These are phyloP conservation scores for Cucurbita pepo DNA, from an alignment of 306 rosid genomes.

Conservation along the genomic window DNA sequence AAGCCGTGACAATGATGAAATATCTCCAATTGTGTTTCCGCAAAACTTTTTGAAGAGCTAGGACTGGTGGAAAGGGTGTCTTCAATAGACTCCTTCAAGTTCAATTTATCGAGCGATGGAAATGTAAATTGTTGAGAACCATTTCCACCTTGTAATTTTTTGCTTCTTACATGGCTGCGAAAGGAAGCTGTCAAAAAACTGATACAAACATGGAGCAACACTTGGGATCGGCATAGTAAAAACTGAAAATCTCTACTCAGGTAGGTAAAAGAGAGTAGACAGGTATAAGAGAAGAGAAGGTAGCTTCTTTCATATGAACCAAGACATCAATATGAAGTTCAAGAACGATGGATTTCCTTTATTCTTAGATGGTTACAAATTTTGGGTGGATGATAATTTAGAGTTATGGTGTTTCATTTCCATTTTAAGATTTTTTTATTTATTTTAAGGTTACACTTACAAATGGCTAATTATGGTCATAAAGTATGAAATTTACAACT, in stretches of 20 bases:
- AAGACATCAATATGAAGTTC: too few species aligned
- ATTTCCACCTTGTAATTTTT: constrained; percentile 24
- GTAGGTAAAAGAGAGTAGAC: not conserved
- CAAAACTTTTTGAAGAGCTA: constrained; percentile 52
- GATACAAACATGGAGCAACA: constrained; percentile 29
- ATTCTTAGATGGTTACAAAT: too few species aligned
- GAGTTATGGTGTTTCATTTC: too few species aligned
- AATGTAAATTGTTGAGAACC: constrained; percentile 26
- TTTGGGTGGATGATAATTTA: too few species aligned
- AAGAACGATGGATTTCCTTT: too few species aligned
- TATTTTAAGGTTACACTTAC: too few species aligned
- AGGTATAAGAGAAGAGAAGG: too few species aligned
- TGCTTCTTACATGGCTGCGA: constrained; percentile 40
- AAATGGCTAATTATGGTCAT: too few species aligned
- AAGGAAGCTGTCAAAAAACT: constrained; percentile 81
- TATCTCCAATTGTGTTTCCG: constrained; percentile 70
- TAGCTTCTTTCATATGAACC: too few species aligned
- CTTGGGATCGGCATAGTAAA: constrained; percentile 16
- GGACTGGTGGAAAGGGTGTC: constrained; percentile 42
- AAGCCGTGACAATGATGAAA: constrained; percentile 85
- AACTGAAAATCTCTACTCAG: not conserved
- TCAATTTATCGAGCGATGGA: constrained; percentile 36
- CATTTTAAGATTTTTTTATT: too few species aligned
- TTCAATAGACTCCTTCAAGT: constrained; percentile 32
- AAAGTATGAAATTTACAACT: too few species aligned